Percentiles rank a stretch among this genome's conserved stretches.
Evolutionary conservation across 2,329 filamentous ascomycete genomes (phyloP).

Genomic region (Ophiostoma quercus): DNA sequence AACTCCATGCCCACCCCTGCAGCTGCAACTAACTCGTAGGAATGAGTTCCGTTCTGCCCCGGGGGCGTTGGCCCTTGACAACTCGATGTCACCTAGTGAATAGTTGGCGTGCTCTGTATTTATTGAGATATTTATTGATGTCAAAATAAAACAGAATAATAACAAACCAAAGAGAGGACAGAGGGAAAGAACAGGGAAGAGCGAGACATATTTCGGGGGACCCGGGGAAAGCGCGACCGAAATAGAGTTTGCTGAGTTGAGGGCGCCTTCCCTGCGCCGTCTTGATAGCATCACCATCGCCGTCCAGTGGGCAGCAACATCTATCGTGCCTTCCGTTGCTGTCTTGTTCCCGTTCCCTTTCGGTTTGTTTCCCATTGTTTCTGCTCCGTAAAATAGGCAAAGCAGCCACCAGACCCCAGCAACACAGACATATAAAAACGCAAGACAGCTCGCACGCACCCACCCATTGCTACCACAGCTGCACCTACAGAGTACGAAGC

Average conservation of each 20-base stretch:
- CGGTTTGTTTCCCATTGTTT: not conserved
- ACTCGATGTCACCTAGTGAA: conserved; percentile 1
- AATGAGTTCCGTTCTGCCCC: conserved; percentile 13
- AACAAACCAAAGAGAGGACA: not conserved
- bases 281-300: not conserved
- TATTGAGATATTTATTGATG: not conserved
- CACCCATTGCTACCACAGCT: not conserved
- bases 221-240: not conserved
- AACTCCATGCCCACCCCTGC: not conserved
- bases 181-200: not conserved
- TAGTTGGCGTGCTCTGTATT: not conserved
- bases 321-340: not conserved
- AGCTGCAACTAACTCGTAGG: not conserved
- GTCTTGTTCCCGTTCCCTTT: not conserved
- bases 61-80: conserved; percentile 2
- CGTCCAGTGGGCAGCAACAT: not conserved
- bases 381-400: not conserved
- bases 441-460: not conserved
- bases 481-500: not conserved
- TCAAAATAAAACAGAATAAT: not conserved
- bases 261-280: not conserved
- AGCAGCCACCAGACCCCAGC: not conserved
- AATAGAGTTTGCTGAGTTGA: not conserved
- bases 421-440: conserved; percentile 13
- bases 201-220: not conserved